Conservation (phyloP, 2,329 filamentous ascomycete genomes). For the Aotearoamyces nothofagi region DNA sequence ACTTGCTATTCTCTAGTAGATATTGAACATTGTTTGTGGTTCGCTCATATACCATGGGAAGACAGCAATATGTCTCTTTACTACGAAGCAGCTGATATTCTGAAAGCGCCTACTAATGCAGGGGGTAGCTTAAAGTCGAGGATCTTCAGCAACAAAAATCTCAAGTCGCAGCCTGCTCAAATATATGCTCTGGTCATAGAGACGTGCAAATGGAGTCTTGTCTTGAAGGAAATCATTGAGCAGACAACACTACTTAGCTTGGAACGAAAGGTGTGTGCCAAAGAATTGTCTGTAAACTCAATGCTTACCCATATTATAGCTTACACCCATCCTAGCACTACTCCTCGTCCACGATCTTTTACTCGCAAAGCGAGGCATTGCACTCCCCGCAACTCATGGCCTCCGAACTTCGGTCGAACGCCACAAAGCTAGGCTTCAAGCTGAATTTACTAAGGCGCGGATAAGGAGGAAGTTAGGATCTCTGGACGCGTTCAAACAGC, state of each 20-base stretch:
- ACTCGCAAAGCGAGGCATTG: slow-evolving; percentile 67
- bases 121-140: slow-evolving; percentile 80
- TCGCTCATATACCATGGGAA: no score
- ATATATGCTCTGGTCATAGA: slow-evolving; percentile 80
- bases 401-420: slow-evolving; percentile 60
- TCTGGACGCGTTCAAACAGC: slow-evolving; percentile 46
- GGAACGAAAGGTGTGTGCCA: slow-evolving; percentile 59
- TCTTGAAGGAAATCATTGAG: slow-evolving; percentile 85
- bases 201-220: slow-evolving; percentile 75
- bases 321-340: slow-evolving; percentile 66
- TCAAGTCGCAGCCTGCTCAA: slow-evolving; percentile 67
- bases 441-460: slow-evolving; percentile 70
- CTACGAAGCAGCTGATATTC: slow-evolving; percentile 69
- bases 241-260: slow-evolving; percentile 57
- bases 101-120: slow-evolving; percentile 45
- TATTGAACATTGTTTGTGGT: no score
- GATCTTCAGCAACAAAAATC: slow-evolving; percentile 57
- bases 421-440: slow-evolving; percentile 66
- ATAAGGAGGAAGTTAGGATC: slow-evolving; percentile 56
- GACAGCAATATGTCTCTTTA: slow-evolving; percentile 68
- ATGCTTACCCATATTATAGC: no score
- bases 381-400: slow-evolving; percentile 65
- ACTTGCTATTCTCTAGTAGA: no score
- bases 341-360: slow-evolving; percentile 79
- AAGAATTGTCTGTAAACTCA: slow-evolving; percentile 1